Conservation (phyloP, 2,329 filamentous ascomycete genomes). For the Colletotrichum gloeosporioides region DNA sequence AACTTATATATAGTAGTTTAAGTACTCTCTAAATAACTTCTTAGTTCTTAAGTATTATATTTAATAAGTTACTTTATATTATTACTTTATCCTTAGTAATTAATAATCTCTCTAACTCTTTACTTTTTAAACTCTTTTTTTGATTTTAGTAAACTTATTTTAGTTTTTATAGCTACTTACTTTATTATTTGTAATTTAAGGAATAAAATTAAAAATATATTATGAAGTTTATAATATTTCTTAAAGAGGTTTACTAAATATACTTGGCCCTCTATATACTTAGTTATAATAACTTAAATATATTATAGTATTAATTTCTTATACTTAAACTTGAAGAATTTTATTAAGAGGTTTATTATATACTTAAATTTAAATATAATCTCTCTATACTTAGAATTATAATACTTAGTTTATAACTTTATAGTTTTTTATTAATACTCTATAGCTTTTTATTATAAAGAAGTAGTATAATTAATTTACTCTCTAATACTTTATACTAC, state of each 20-base stretch:
- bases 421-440: neutral
- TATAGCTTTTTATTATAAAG: neutral
- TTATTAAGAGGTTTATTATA: neutral
- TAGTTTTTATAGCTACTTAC: neutral
- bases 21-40: neutral
- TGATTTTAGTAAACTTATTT: neutral
- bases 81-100: neutral
- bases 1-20: neutral
- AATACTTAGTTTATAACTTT: neutral
- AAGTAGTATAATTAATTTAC: neutral
- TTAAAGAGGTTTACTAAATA: neutral
- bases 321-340: neutral
- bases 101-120: neutral
- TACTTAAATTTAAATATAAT: neutral
- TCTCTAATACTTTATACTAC: neutral
- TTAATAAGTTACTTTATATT: neutral
- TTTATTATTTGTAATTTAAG: neutral
- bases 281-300: neutral
- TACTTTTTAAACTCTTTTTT: neutral
- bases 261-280: rapidly evolving
- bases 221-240: neutral
- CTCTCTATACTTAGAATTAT: neutral
- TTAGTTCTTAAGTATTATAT: neutral
- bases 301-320: neutral
- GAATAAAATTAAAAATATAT: neutral